Evolutionary conservation across 768 basidiomycete species (phyloP).

Genomic region (Russula brevipes): DNA sequence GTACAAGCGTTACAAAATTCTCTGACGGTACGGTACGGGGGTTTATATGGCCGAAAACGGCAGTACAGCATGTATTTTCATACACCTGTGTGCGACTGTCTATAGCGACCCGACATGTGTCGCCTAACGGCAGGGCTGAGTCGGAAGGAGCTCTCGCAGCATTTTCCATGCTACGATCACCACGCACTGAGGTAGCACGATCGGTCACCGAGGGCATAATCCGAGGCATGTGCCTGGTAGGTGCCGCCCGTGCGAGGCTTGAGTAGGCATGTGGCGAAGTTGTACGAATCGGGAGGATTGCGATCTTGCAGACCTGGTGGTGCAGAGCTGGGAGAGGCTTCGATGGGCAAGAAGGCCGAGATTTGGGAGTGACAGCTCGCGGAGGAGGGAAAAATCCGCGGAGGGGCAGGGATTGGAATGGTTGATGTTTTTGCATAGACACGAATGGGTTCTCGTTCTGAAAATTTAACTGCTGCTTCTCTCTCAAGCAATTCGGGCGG

Average conservation of each 20-base stretch:
- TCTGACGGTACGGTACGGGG: too few species aligned
- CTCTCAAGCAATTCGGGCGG: constrained; percentile 41
- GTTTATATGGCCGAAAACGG: too few species aligned
- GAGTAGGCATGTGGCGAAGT: constrained; percentile 17
- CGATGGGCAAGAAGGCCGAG: constrained; percentile 11
- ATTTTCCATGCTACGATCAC: constrained; percentile 8
- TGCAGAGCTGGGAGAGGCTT: constrained; percentile 18
- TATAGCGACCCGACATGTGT: constrained; percentile 19
- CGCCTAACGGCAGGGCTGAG: constrained; percentile 17
- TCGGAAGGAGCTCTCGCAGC: constrained; percentile 19
- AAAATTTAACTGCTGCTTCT: constrained; percentile 2
- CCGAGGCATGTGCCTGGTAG: constrained; percentile 15
- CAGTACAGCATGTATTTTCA: too few species aligned
- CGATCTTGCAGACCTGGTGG: constrained; percentile 20
- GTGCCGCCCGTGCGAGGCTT: constrained; percentile 5
- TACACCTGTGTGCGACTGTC: too few species aligned
- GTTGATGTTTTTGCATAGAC: constrained; percentile 11
- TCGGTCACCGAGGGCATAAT: constrained; percentile 23
- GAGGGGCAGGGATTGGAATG: background rate
- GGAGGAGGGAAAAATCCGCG: constrained; percentile 20
- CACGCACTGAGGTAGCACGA: constrained; percentile 5
- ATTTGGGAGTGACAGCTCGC: constrained; percentile 18
- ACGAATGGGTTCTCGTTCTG: constrained; percentile 2
- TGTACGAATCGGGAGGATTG: constrained; percentile 21
- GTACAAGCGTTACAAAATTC: too few species aligned